phyloP scores from a whole-genome alignment of 2,329 filamentous ascomycete species.

The Lasiodiplodia sp. region DNA sequence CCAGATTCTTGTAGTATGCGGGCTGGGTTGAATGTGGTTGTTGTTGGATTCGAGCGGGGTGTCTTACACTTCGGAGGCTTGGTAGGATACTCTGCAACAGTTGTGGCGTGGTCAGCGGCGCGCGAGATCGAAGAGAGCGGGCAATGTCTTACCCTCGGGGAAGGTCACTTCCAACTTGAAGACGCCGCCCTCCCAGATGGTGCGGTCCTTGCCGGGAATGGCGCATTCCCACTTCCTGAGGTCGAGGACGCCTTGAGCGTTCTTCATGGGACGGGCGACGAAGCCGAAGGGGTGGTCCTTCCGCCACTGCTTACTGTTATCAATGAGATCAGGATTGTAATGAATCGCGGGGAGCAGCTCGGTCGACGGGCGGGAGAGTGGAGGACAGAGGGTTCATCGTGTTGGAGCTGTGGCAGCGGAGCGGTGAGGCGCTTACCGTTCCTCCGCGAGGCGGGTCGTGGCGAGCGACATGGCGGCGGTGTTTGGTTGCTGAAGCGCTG shows the following conservation, averaged over 20 bases:
- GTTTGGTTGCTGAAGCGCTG: constrained; percentile 1
- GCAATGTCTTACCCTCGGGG: constrained; percentile 77
- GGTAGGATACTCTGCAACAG: constrained; percentile 84
- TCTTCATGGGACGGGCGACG: constrained; percentile 87
- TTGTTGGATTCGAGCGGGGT: neutral
- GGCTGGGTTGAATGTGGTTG: neutral
- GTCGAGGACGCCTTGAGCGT: constrained; percentile 80
- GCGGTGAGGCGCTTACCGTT: constrained; percentile 40
- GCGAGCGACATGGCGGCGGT: constrained; percentile 77
- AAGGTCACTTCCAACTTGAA: constrained; percentile 95
- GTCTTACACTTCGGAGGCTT: constrained; percentile 93
- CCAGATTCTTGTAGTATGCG: neutral
- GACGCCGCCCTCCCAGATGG: constrained; percentile 95
- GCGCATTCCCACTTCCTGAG: constrained; percentile 97
- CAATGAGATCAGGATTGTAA: constrained; percentile 35
- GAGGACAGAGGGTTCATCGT: neutral
- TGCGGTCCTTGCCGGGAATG: constrained; percentile 94
- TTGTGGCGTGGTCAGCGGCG: neutral
- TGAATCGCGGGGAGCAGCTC: neutral
- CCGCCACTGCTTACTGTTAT: constrained; percentile 88
- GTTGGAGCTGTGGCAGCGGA: constrained; percentile 5
- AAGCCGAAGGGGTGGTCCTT: constrained; percentile 98
- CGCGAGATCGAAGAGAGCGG: neutral
- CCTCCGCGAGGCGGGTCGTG: constrained; percentile 76
- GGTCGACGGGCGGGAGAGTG: neutral